Evolutionary conservation across 2,329 filamentous ascomycete species (phyloP), one percentile per base, ranked within the genome.

Genomic region (Onygena corvina): DNA sequence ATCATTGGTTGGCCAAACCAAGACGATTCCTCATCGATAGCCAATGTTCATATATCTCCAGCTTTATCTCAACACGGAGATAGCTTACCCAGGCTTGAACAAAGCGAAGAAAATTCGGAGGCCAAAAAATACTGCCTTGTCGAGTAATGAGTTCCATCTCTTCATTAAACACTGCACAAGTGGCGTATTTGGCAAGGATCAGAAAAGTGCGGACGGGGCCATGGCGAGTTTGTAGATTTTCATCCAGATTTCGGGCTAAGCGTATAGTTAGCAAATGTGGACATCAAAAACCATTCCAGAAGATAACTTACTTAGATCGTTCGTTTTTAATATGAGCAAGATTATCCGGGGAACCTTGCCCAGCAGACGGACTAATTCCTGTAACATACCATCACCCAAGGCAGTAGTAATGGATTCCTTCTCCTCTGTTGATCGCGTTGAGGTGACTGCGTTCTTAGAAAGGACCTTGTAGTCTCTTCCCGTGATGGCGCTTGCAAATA

Each of bases 401-500:
- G 87, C 85, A 46, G 80, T 78, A 47, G 84, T 83, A 64, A 98
- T 93, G n/a, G 77, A 77, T 58, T 92, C 81, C 67, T 93, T 89
- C 70, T 98, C 93, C 53, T 81, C 76, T 1, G 71, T 71, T 2
- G 83, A 83, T 46, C 88, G 79, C 3, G 77, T 72, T 53, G 70
- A 70, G 6, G 63, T 59, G 4, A 76, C 70, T 2, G 80, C 77
- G 25, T 77, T 75, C 48, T 72, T 69, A 3, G 70, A 79, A 44
- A 96, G 72, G 3, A 93, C 80, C 49, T 76, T 79, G 64, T 84
- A 98, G 66, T 98, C 92, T 36, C 93, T 77, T 2, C 92, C 92
- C 0, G 92, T 98, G 61, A 98, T 98, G 50, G 92, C 92, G 8
- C 85, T 92, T 1, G 90, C 92, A 64, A 98, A 98, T 16, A 98